A percentile compares a stretch with the other conserved stretches of the same genome.
Evolutionary conservation across 441 rosid species (phyloP).

Genomic region (Gossypium lobatum): DNA sequence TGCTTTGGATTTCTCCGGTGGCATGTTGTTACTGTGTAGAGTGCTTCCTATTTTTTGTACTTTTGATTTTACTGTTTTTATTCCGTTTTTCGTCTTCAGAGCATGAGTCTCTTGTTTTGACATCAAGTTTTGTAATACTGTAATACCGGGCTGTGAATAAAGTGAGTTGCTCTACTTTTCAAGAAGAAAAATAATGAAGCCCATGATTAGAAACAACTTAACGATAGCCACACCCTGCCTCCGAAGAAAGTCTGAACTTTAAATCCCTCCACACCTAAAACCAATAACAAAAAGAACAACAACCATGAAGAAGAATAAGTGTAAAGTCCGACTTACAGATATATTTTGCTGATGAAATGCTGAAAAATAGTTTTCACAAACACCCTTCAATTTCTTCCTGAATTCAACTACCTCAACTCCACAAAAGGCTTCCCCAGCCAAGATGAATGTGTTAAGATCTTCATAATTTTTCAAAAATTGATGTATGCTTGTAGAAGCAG

Average conservation of each 20-base stretch:
- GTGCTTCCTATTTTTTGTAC: too few species aligned
- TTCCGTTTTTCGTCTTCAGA: too few species aligned
- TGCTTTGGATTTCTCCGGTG: too few species aligned
- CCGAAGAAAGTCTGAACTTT: neutral
- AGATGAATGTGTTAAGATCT: slow-evolving; percentile 77
- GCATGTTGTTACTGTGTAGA: too few species aligned
- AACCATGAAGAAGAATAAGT: slow-evolving; percentile 5
- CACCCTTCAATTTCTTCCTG: slow-evolving; percentile 86
- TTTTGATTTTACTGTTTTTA: too few species aligned
- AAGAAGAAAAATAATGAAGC: neutral
- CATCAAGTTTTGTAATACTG: too few species aligned
- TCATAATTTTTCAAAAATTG: slow-evolving; percentile 91
- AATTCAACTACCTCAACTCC: slow-evolving; percentile 89
- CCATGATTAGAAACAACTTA: neutral
- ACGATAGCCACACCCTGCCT: neutral
- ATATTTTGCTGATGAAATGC: slow-evolving; percentile 89
- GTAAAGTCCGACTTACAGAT: slow-evolving; percentile 50
- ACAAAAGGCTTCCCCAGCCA: slow-evolving; percentile 97
- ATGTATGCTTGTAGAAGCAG: slow-evolving; percentile 82
- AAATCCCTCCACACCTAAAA: neutral
- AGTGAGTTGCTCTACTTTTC: too few species aligned
- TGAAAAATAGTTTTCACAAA: slow-evolving; percentile 76
- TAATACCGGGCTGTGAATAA: too few species aligned
- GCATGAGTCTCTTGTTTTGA: too few species aligned
- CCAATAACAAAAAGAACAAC: neutral